These are phyloP conservation scores for Hyphopichia homilentoma DNA, from an alignment of 805 yeast species.

Conservation along the genomic window DNA sequence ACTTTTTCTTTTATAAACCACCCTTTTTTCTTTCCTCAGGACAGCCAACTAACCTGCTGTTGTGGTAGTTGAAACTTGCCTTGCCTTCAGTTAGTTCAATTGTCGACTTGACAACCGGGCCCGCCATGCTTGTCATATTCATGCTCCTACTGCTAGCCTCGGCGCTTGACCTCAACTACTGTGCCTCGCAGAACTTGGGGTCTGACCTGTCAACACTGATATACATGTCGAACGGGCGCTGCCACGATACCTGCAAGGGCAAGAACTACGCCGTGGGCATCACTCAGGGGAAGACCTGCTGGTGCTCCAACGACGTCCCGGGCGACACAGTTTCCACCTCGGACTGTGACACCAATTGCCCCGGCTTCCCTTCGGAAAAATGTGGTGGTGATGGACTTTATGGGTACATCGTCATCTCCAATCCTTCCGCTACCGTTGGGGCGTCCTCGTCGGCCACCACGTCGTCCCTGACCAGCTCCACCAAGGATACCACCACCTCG, in stretches of 20 bases:
- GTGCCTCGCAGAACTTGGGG: constrained; percentile 2
- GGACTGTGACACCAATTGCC: constrained; percentile 40
- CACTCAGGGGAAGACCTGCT: constrained; percentile 48
- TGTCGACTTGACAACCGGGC: too few relatives aligned
- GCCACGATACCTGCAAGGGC: constrained; percentile 41
- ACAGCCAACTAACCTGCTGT: too few relatives aligned
- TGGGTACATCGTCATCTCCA: constrained; percentile 47
- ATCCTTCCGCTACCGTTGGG: constrained; percentile 13
- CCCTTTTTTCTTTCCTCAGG: too few relatives aligned
- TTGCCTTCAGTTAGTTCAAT: too few relatives aligned
- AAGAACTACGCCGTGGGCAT: constrained; percentile 51
- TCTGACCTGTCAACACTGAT: constrained; percentile 1
- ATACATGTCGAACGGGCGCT: constrained; percentile 49
- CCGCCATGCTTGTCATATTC: too few relatives aligned
- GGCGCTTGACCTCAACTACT: not conserved
- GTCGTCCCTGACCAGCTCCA: constrained; percentile 3
- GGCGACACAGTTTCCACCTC: constrained; percentile 28
- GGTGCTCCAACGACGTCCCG: constrained; percentile 60
- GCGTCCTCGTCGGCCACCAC: constrained; percentile 2
- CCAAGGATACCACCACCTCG: constrained; percentile 4
- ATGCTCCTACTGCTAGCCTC: not conserved
- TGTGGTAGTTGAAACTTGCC: too few relatives aligned
- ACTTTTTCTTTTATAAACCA: too few relatives aligned
- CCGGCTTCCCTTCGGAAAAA: constrained; percentile 40
- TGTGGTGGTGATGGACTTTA: constrained; percentile 46